Evolutionary conservation across 78 protist species (phyloP).

Genomic region (Emiliania huxleyi): DNA sequence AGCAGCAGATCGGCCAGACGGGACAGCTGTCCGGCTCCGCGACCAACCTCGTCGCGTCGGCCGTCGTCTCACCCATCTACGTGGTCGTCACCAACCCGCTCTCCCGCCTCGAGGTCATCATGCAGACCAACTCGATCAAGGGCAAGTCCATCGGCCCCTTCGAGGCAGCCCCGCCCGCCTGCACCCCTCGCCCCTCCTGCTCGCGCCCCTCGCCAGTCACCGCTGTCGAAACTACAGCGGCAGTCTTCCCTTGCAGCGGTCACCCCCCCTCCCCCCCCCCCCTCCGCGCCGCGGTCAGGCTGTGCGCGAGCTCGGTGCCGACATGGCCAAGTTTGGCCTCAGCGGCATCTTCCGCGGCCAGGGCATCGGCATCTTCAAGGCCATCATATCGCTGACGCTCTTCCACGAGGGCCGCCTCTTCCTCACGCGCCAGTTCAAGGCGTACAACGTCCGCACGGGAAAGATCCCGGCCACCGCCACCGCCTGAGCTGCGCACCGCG

Average conservation of each 20-base stretch:
- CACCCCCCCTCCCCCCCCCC: no score
- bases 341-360: conserved; percentile 19
- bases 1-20: background rate
- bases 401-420: conserved; percentile 31
- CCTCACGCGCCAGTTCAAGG: conserved; percentile 14
- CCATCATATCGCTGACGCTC: conserved; percentile 6
- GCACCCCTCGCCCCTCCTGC: no score
- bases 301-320: background rate
- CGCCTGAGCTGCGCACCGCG: no score
- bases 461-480: background rate
- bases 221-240: no score
- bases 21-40: background rate
- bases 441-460: background rate
- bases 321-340: background rate
- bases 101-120: conserved; percentile 23
- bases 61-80: conserved; percentile 22
- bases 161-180: background rate
- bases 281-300: no score
- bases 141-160: background rate
- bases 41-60: conserved; percentile 10
- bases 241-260: no score
- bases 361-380: background rate
- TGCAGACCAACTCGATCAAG: conserved; percentile 16
- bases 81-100: conserved; percentile 17
- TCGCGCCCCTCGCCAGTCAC: no score